Base-by-base conservation (phyloP, 345 rosid species). In the Acer saccharum region DNA sequence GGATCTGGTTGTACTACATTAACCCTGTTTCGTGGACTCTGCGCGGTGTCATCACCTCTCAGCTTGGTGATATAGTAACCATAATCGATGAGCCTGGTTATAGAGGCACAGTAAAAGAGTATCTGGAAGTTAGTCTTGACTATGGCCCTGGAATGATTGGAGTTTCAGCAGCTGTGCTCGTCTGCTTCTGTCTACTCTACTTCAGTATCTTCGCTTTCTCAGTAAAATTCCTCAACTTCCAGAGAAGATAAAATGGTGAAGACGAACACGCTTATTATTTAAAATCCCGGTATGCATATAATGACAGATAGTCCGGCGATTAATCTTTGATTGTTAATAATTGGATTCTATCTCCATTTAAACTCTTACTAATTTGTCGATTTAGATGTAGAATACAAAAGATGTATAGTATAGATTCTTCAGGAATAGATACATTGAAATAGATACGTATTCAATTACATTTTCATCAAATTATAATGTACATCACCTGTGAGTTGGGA, bases 1-100 rank as follows among this genome's bases (percentile, higher is more conserved):
- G 96, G 96, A 91, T 93, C 74, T 94, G 98, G 98, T 94, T 92
- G 72, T 94, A 94, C 72, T 92, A 96, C 96, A 87, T 83, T 23
- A 81, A 88, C 10, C 98, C 98, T 0, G 92, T 92, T 68, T 84
- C 97, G 7, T 94, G 98, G 98, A 94, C 96, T 62, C 43, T 92
- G 32, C 84, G 91, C 9, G 97, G 98, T 3, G 84, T 92, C 17
- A 82, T 94, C 43, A 84, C 97, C n/a, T 85, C 90, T 65, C 97
- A 94, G 78, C 85, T 90, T 50, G 98, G 98, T 32, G 91, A 94
- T 80, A 76, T 39, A 3, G 77, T 79, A 3, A 0, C 77, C 23
- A 6, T 5, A 1, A 73, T 94, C 12, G 76, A 71, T 2, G 63
- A 92, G 17, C 88, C 88, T 12, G 97, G 94, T 69, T 29, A 61